Evolutionary conservation across 2,329 filamentous ascomycete genomes (phyloP).

Genomic region (Talaromyces amestolkiae): DNA sequence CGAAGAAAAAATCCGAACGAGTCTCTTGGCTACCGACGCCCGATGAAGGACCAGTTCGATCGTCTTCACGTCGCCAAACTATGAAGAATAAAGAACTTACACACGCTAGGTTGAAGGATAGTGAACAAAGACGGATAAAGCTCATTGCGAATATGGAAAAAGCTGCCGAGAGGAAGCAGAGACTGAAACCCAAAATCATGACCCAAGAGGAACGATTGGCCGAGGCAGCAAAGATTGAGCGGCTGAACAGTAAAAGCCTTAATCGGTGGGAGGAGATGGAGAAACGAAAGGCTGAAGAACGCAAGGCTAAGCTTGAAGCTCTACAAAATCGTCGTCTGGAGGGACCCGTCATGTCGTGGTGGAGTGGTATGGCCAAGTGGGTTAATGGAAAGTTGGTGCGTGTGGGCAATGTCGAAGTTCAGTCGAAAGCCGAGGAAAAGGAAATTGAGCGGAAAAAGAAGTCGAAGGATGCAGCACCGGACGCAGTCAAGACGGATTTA

Average conservation of each 20-base stretch:
- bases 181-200: constrained; percentile 73
- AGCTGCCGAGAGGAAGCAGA: constrained; percentile 63
- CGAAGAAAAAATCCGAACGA: constrained; percentile 69
- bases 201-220: constrained; percentile 82
- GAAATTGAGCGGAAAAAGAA: constrained; percentile 49
- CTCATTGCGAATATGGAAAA: constrained; percentile 59
- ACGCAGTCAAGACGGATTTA: constrained; percentile 25
- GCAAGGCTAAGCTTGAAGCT: constrained; percentile 78
- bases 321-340: constrained; percentile 82
- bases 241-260: constrained; percentile 81
- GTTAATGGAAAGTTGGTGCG: constrained; percentile 70
- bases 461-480: constrained; percentile 24
- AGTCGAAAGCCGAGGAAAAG: constrained; percentile 39
- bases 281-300: constrained; percentile 79
- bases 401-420: constrained; percentile 61
- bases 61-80: constrained; percentile 62
- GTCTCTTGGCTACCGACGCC: constrained; percentile 66
- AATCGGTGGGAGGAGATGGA: constrained; percentile 94
- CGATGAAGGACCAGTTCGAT: constrained; percentile 61
- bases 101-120: constrained; percentile 49
- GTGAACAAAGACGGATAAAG: constrained; percentile 48
- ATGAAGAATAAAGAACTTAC: constrained; percentile 63
- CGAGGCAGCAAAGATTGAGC: constrained; percentile 79
- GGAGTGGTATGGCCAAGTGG: constrained; percentile 87
- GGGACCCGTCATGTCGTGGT: constrained; percentile 85